Conservation (phyloP, 306 rosid genomes). For the Delonix regia region DNA sequence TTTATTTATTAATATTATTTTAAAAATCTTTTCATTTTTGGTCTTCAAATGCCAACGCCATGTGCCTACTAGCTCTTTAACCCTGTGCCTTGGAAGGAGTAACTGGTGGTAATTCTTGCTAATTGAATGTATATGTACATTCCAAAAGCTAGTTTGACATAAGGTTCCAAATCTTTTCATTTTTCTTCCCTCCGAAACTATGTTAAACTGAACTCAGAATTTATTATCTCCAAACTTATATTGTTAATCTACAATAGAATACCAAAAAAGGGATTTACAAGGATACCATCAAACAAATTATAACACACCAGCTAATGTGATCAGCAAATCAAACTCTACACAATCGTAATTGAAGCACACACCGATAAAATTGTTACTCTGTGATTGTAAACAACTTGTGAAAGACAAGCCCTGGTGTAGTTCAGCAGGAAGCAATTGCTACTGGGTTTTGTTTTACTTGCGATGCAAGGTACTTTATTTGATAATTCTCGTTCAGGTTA, state of each 20-base stretch:
- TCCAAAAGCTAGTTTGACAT: conserved; percentile 1
- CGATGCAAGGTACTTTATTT: conserved; percentile 32
- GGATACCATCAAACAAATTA: conserved; percentile 46
- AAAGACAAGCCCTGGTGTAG: conserved; percentile 37
- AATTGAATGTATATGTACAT: neutral
- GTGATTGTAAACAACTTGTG: conserved; percentile 34
- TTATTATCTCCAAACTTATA: conserved; percentile 32
- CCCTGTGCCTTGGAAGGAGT: too few relatives aligned
- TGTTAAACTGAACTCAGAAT: conserved; percentile 27
- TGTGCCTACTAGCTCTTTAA: too few relatives aligned
- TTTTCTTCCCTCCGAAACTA: conserved; percentile 18
- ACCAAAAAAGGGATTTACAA: conserved; percentile 18
- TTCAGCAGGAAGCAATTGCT: conserved; percentile 43
- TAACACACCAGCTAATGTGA: conserved; percentile 54
- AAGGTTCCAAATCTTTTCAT: conserved; percentile 18
- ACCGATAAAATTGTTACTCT: conserved; percentile 14
- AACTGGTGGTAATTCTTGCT: neutral
- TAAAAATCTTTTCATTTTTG: too few relatives aligned
- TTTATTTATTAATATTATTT: too few relatives aligned
- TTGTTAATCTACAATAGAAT: conserved; percentile 27
- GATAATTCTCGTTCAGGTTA: conserved; percentile 27
- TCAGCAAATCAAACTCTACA: conserved; percentile 56
- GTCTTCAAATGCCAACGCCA: too few relatives aligned
- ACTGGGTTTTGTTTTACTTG: conserved; percentile 35
- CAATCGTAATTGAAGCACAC: conserved; percentile 37